phyloP scores from a whole-genome alignment of 768 basidiomycete species.

The Tricholoma furcatifolium region DNA sequence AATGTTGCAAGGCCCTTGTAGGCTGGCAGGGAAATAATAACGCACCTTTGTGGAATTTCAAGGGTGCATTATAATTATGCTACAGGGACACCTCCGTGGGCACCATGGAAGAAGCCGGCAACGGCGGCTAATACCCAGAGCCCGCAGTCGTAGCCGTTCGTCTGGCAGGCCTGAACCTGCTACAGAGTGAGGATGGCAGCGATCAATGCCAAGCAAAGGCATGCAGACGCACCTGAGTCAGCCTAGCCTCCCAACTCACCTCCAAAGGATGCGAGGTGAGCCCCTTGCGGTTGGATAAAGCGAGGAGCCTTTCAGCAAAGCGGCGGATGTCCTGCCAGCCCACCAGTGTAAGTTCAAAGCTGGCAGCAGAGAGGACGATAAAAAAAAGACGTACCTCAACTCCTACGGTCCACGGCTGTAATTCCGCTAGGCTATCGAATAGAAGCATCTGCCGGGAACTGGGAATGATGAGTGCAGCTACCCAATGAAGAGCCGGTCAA shows the following conservation, averaged over 20 bases:
- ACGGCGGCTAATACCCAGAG: slow-evolving; percentile 13
- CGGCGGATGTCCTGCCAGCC: slow-evolving; percentile 13
- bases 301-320: slow-evolving; percentile 8
- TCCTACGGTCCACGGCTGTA: slow-evolving; percentile 7
- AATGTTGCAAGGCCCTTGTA: too few species aligned
- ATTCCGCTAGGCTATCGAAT: slow-evolving; percentile 30
- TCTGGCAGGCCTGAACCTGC: slow-evolving; percentile 2
- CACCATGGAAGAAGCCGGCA: slow-evolving; percentile 1
- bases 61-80: too few species aligned
- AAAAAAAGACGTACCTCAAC: slow-evolving; percentile 7
- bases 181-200: too few species aligned
- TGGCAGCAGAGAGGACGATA: background rate
- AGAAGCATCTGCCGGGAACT: slow-evolving; percentile 16
- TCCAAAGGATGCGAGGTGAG: slow-evolving; percentile 3
- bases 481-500: slow-evolving; percentile 27
- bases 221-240: background rate
- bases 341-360: background rate
- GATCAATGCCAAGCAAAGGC: background rate
- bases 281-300: slow-evolving; percentile 7
- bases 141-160: slow-evolving; percentile 11
- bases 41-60: too few species aligned
- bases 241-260: slow-evolving; percentile 12
- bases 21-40: too few species aligned
- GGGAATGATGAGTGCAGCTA: slow-evolving; percentile 24
- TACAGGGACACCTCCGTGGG: background rate